phyloP scores from a whole-genome alignment of 1,139 yeast species.

The Candida pseudoviswanathii region DNA sequence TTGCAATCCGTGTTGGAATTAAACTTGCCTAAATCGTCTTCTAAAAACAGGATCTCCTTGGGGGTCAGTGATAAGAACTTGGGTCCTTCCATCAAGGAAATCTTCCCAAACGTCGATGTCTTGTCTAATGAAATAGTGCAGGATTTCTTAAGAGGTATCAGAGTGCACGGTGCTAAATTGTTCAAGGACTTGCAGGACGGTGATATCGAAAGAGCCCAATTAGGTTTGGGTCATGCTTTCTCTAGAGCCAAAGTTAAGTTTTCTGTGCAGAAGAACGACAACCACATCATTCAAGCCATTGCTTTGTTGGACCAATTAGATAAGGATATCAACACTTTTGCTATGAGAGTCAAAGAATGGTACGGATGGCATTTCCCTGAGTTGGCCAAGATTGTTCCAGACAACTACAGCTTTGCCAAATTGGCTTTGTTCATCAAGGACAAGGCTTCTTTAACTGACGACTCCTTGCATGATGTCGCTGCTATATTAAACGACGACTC shows the following conservation, averaged over 20 bases:
- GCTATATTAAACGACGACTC: slow-evolving; percentile 91
- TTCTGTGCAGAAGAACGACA: slow-evolving; percentile 96
- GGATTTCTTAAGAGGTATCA: slow-evolving; percentile 92
- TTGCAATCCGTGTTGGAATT: slow-evolving; percentile 65
- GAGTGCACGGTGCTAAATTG: slow-evolving; percentile 89
- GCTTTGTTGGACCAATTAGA: slow-evolving; percentile 95
- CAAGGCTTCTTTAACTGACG: slow-evolving; percentile 87
- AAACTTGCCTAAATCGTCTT: slow-evolving; percentile 73
- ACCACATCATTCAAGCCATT: slow-evolving; percentile 98
- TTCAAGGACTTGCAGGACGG: slow-evolving; percentile 89
- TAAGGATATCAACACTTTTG: slow-evolving; percentile 94
- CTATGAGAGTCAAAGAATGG: slow-evolving; percentile 99
- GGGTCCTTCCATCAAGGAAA: slow-evolving; percentile 93
- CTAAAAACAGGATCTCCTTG: slow-evolving; percentile 77
- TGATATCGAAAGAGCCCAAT: slow-evolving; percentile 89
- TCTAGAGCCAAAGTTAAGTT: slow-evolving; percentile 98
- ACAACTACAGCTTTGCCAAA: slow-evolving; percentile 92
- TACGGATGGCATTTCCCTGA: slow-evolving; percentile 99
- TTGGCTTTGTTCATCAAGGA: slow-evolving; percentile 94
- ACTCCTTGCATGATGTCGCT: slow-evolving; percentile 88
- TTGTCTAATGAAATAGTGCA: slow-evolving; percentile 93
- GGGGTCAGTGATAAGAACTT: slow-evolving; percentile 94
- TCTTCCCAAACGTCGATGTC: slow-evolving; percentile 84
- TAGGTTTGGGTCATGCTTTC: slow-evolving; percentile 95
- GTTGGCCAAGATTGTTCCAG: slow-evolving; percentile 91